Evolutionary conservation across 2,329 filamentous ascomycete genomes (phyloP).

Genomic region (Talaromyces sp.): DNA sequence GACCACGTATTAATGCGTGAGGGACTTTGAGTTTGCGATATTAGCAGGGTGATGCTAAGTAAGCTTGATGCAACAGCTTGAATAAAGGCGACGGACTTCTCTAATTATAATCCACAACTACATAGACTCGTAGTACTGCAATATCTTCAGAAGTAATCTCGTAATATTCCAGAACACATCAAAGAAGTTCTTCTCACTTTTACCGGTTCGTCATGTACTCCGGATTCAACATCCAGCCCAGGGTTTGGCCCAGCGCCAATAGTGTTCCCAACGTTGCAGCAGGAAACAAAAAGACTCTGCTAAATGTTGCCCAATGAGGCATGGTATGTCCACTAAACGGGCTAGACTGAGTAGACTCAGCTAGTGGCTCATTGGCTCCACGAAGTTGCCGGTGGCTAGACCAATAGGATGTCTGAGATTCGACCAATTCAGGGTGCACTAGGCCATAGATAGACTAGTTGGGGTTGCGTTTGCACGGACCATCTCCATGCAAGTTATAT

Average conservation of each 20-base stretch:
- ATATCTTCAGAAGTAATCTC: background rate
- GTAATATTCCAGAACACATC: constrained; percentile 13
- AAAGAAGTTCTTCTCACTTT: background rate
- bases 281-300: background rate
- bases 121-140: background rate
- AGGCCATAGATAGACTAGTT: background rate
- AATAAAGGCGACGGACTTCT: background rate
- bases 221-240: background rate
- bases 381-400: background rate
- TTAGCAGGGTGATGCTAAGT: constrained; percentile 2
- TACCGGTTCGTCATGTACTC: background rate
- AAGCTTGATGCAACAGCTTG: background rate
- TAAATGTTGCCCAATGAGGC: background rate
- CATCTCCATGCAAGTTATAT: background rate
- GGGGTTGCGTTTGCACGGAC: background rate
- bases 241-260: background rate
- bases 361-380: background rate
- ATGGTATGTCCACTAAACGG: background rate
- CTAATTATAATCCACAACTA: background rate
- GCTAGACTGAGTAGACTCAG: background rate
- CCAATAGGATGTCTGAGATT: background rate
- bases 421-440: background rate
- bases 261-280: constrained; percentile 2
- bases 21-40: background rate
- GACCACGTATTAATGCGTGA: background rate